Base-by-base conservation (phyloP, 495 filamentous ascomycete species). In the Neurospora sp. region DNA sequence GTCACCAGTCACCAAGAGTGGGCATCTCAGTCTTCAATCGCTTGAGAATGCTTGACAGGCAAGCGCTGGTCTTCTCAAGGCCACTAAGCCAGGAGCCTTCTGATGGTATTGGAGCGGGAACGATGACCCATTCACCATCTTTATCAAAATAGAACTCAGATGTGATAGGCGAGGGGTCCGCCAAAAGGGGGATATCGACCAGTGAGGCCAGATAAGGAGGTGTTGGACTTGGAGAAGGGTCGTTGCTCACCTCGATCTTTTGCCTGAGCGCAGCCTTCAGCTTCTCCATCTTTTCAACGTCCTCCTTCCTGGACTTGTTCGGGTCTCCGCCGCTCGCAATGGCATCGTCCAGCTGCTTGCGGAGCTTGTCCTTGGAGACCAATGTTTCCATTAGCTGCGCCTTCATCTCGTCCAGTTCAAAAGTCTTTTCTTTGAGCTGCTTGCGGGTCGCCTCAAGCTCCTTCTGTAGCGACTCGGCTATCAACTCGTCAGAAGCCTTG, bases 331-430 rank as follows among this genome's bases (percentile, higher is more conserved):
- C 71, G 8, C 70, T 70, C 22, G 76, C 75, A 18, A 78, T 53
- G 10, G 76, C 75, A 22, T 82, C 81, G 69, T 86, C 84, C 72
- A 87, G 81, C 46, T 87, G 83, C 73, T 86, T 84, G 48, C 83
- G 82, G 37, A 88, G 81, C 74, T 84, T 85, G 73, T 88, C 85
- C 77, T 88, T 88, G 68, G 83, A 82, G 38, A 88, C 78, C n/a
- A 87, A 79, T 12, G 83, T 82, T 16, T 81, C 81, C 75, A 87
- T 78, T 35, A 88, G 82, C 76, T 88, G 85, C 46, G 82, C 81
- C 79, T 84, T 85, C 77, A 86, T 84, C 53, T 80, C 78, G 41
- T 89, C 85, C 37, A 80, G 79, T 73, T 88, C 84, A 41, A 83
- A 82, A 72, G 73, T 77, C 48, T 84, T 75, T 59, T 78, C 71